A percentile compares a stretch with the other conserved stretches of the same genome.
These are phyloP conservation scores for Marasmius fiardii DNA, from an alignment of 1,284 basidiomycete genomes.

Conservation along the genomic window DNA sequence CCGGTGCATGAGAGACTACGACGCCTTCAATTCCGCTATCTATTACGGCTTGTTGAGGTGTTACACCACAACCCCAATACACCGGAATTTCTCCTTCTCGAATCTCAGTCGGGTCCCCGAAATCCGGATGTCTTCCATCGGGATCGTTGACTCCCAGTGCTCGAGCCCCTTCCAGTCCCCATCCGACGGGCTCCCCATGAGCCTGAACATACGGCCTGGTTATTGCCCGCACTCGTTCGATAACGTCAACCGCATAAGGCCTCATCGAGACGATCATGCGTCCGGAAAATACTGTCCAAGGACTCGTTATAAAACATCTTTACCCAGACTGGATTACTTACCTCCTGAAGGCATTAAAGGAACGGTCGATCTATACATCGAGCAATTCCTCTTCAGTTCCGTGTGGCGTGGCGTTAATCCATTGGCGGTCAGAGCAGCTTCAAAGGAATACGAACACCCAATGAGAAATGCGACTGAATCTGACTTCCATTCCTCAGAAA, in stretches of 20 bases:
- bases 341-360: conserved; percentile 1
- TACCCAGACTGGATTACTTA: neutral
- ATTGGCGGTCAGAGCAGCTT: neutral
- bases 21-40: neutral
- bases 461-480: conserved; percentile 1
- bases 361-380: neutral
- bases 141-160: neutral
- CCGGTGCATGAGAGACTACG: neutral
- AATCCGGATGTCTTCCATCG: neutral
- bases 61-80: conserved; percentile 1
- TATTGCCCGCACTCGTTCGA: neutral
- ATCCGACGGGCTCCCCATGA: neutral
- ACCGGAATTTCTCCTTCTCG: neutral
- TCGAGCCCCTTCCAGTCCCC: neutral
- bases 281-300: neutral
- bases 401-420: neutral
- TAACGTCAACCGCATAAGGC: neutral
- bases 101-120: neutral
- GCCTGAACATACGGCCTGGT: neutral
- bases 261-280: conserved; percentile 4
- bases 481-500: neutral
- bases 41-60: conserved; percentile 1
- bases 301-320: neutral
- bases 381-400: neutral
- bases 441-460: neutral